A percentile compares a stretch with the other conserved stretches of the same genome.
These are phyloP conservation scores for Orychophragmus violaceus DNA, from an alignment of 345 rosid genomes.

Conservation along the genomic window DNA sequence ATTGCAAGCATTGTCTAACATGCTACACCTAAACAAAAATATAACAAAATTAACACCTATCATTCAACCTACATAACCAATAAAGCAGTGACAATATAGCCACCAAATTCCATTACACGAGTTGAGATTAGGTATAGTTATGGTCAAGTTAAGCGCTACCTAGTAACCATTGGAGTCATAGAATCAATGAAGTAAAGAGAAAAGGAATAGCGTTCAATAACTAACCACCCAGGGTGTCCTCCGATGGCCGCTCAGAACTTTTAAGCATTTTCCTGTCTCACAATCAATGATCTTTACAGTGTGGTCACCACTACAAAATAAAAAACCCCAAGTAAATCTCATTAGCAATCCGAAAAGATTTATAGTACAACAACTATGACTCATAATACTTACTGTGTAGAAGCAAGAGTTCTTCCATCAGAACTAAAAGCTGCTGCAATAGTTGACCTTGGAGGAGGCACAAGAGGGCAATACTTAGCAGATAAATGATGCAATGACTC, in stretches of 20 bases:
- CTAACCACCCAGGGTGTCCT: conserved; percentile 99
- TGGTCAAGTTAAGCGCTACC: neutral
- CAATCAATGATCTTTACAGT: too few relatives aligned
- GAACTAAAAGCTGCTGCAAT: too few relatives aligned
- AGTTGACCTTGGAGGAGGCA: too few relatives aligned
- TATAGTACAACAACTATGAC: neutral
- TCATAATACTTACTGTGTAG: conserved; percentile 41
- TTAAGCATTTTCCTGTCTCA: conserved; percentile 84
- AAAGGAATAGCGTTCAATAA: neutral
- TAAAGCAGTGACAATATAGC: neutral
- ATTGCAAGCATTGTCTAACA: neutral
- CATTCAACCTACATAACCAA: neutral
- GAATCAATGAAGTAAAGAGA: neutral
- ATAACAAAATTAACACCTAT: conserved; percentile 9
- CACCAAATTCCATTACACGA: neutral
- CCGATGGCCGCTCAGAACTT: conserved; percentile 86
- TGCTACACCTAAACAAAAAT: neutral
- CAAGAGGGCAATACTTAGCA: too few relatives aligned
- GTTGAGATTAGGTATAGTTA: neutral
- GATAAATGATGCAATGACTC: conserved; percentile 63
- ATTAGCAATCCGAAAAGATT: neutral
- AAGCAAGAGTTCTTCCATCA: too few relatives aligned
- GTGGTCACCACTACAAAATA: conserved; percentile 77
- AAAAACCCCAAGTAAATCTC: neutral
- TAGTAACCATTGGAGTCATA: neutral